A percentile compares a stretch with the other conserved stretches of the same genome.
Conservation (phyloP, 2,329 filamentous ascomycete species). For the Coniochaeta pulveracea region DNA sequence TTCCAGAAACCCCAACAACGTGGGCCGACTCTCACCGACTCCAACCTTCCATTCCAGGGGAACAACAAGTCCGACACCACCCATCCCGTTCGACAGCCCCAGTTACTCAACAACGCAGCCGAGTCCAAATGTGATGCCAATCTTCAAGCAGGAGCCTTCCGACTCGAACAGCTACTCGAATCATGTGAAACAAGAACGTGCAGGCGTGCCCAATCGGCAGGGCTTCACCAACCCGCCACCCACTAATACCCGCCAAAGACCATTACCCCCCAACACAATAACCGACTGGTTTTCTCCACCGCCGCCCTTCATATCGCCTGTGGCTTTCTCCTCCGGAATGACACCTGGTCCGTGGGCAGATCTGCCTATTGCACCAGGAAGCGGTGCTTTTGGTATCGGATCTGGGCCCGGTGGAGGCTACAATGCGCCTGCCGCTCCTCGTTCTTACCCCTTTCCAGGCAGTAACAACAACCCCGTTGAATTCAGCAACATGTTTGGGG, state of each 20-base stretch:
- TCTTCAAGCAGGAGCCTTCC: conserved; percentile 13
- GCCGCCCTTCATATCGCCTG: conserved; percentile 40
- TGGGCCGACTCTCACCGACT: conserved; percentile 25
- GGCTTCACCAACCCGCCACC: conserved; percentile 21
- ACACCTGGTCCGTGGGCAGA: conserved; percentile 28
- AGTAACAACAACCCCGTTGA: neutral
- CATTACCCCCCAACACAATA: conserved; percentile 27
- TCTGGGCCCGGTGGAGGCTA: conserved; percentile 4
- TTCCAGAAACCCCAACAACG: conserved; percentile 17
- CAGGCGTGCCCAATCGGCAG: conserved; percentile 10
- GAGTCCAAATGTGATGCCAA: conserved; percentile 6
- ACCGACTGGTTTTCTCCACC: conserved; percentile 42
- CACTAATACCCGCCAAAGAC: conserved; percentile 23
- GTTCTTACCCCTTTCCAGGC: no score
- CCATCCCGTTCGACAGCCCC: conserved; percentile 16
- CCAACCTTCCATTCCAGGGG: conserved; percentile 11
- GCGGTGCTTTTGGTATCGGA: conserved; percentile 7
- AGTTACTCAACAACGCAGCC: conserved; percentile 3
- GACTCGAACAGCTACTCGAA: no score
- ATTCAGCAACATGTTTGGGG: no score
- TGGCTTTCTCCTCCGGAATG: conserved; percentile 27
- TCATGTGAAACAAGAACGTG: conserved; percentile 9
- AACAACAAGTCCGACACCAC: conserved; percentile 22
- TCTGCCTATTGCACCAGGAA: no score
- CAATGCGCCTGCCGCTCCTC: conserved; percentile 1